Percentiles rank a stretch among this genome's conserved stretches.
phyloP scores from a whole-genome alignment of 352 stramenopile genomes.

The Pythium biforme region DNA sequence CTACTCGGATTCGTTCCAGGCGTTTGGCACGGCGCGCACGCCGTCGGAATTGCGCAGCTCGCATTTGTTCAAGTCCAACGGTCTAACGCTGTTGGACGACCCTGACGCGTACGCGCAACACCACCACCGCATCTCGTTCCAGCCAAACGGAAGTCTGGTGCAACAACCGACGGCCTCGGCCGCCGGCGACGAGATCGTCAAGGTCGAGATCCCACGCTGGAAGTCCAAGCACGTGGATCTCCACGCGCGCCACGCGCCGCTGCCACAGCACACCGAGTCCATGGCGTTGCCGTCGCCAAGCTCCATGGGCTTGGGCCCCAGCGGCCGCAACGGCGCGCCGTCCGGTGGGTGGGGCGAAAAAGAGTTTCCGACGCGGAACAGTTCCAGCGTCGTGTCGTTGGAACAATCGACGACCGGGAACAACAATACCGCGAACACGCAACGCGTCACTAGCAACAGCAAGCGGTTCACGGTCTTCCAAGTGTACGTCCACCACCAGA shows the following conservation, averaged over 20 bases:
- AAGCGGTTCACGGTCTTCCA: slow-evolving; percentile 83
- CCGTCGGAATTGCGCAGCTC: slow-evolving; percentile 21
- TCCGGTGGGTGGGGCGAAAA: slow-evolving; percentile 23
- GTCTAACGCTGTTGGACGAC: slow-evolving; percentile 8
- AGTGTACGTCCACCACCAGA: slow-evolving; percentile 76
- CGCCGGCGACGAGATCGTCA: slow-evolving; percentile 56
- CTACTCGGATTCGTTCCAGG: slow-evolving; percentile 27
- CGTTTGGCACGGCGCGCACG: slow-evolving; percentile 15
- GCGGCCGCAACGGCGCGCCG: slow-evolving; percentile 12
- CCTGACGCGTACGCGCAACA: slow-evolving; percentile 23
- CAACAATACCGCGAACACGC: too few relatives aligned
- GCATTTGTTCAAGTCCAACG: slow-evolving; percentile 16
- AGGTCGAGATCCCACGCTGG: slow-evolving; percentile 75
- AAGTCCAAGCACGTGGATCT: slow-evolving; percentile 51
- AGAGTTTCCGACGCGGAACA: slow-evolving; percentile 52
- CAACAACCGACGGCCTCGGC: slow-evolving; percentile 8
- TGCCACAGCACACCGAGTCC: background rate
- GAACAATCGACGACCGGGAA: slow-evolving; percentile 9
- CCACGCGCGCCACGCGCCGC: slow-evolving; percentile 7
- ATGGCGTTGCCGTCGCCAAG: background rate
- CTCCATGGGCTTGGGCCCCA: slow-evolving; percentile 5
- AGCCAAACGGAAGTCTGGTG: slow-evolving; percentile 22
- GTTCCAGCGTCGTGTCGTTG: slow-evolving; percentile 38
- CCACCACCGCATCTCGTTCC: slow-evolving; percentile 35
- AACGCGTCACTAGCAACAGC: slow-evolving; percentile 17